Evolutionary conservation across 441 rosid genomes (phyloP), one percentile per base, ranked within the genome.

Genomic region (Aquilaria agallochum): DNA sequence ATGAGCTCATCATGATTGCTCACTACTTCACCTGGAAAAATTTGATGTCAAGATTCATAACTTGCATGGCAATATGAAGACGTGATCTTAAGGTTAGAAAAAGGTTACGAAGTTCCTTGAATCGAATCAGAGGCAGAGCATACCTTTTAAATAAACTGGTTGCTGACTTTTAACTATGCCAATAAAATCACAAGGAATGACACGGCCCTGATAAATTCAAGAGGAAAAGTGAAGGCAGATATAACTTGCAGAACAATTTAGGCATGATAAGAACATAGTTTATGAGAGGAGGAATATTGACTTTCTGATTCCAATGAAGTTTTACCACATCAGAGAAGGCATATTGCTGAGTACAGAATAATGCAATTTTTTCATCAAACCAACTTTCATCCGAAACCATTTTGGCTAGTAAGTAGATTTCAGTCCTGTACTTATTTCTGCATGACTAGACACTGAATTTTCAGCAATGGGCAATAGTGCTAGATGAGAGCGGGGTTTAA

Each of bases 1-100:
- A 91, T 91, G 70, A 94, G 96, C 76, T 94, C 99, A 54, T 94
- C 97, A 66, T 94, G 99, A 83, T 94, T 94, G 60, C 78, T 91
- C 44, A 91, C 99, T 53, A 83, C 75, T 80, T 94, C 99, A 58
- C 92, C 99, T 91, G 79, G 53, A 20, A 12, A 66, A 63, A 67
- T 48, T 44, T 46, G 54, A 54, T 50, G 9, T 49, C 14, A 63
- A 52, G 44, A 42, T 42, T 34, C 50, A 44, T 15, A 47, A 61
- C 27, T 20, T 61, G 46, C 42, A 57, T 11, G 11, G 33, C 30
- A 54, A 33, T 8, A 34, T 12, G 59, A 52, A 56, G 60, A 70
- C n/a, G 5, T 46, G 53, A 44, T 14, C 49, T 15, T 65, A 44
- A 47, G 36, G 62, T 56, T 31, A 31, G 52, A 58, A 34, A 42